phyloP scores from a whole-genome alignment of 2,329 filamentous ascomycete genomes.

The Cytospora piceicola region DNA sequence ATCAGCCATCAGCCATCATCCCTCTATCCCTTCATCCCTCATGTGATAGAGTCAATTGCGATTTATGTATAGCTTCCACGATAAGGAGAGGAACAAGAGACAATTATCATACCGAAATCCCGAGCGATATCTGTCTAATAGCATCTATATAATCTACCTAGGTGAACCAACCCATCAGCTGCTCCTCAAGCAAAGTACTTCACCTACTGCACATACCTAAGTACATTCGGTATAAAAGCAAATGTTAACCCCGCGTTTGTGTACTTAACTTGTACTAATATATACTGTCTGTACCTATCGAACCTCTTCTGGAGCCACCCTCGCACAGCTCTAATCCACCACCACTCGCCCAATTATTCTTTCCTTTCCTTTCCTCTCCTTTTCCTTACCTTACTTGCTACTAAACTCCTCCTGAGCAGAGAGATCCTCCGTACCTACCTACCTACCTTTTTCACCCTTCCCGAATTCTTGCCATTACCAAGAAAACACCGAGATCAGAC shows the following conservation, averaged over 20 bases:
- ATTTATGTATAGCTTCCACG: not conserved
- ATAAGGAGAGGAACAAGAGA: not conserved
- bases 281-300: not conserved
- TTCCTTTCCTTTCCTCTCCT: not conserved
- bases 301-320: not conserved
- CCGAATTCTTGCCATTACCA: too few species aligned
- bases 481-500: not conserved
- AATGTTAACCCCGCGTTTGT: not conserved
- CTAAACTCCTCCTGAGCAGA: not conserved
- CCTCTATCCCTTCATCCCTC: not conserved
- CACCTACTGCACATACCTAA: not conserved
- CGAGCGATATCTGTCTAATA: not conserved
- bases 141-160: too few species aligned
- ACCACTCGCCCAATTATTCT: not conserved
- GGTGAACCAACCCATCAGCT: too few species aligned
- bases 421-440: not conserved
- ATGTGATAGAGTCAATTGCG: not conserved
- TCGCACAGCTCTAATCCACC: not conserved
- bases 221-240: not conserved
- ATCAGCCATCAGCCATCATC: not conserved
- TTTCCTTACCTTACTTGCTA: not conserved
- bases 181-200: not conserved
- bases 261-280: not conserved
- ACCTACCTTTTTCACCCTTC: too few species aligned
- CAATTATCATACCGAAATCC: not conserved